These are phyloP conservation scores for Fistulinella prunicolor DNA, from an alignment of 768 basidiomycete genomes.

Conservation along the genomic window DNA sequence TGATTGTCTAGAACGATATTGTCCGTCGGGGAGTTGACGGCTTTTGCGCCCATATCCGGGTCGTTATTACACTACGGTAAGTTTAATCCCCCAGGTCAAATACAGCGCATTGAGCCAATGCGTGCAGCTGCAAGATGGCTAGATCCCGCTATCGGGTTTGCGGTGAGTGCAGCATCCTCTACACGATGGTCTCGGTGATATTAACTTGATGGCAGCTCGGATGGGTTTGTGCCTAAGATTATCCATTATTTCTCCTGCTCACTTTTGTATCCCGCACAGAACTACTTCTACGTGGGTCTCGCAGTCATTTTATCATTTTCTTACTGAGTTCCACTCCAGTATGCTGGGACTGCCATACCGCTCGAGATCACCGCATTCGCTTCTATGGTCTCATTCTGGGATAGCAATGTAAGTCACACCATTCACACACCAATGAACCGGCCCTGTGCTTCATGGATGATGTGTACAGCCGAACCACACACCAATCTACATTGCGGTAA, in stretches of 20 bases:
- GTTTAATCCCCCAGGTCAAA: not conserved
- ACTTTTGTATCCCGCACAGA: constrained; percentile 14
- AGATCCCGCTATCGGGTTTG: constrained; percentile 32
- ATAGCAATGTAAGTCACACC: constrained; percentile 20
- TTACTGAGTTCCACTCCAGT: constrained; percentile 4
- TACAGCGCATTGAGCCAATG: not conserved
- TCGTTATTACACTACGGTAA: constrained; percentile 28
- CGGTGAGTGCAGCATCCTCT: constrained; percentile 14
- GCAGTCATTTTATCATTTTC: not conserved
- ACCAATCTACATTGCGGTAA: constrained; percentile 39
- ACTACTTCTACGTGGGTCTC: constrained; percentile 34
- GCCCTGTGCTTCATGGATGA: constrained; percentile 13
- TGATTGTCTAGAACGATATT: constrained; percentile 22
- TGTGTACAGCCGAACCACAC: constrained; percentile 36
- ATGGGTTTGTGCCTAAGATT: constrained; percentile 17
- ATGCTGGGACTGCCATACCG: constrained; percentile 39
- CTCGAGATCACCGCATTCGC: constrained; percentile 51
- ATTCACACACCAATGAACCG: not conserved
- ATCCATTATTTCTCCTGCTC: not conserved
- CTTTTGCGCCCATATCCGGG: constrained; percentile 28
- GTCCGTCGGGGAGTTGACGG: constrained; percentile 31
- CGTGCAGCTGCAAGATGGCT: constrained; percentile 31
- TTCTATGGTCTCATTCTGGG: constrained; percentile 53
- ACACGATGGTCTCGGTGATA: not conserved
- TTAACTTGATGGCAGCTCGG: constrained; percentile 15